Base-by-base conservation (phyloP, 1,284 basidiomycete genomes). In the Lignosus rhinocerotis region DNA sequence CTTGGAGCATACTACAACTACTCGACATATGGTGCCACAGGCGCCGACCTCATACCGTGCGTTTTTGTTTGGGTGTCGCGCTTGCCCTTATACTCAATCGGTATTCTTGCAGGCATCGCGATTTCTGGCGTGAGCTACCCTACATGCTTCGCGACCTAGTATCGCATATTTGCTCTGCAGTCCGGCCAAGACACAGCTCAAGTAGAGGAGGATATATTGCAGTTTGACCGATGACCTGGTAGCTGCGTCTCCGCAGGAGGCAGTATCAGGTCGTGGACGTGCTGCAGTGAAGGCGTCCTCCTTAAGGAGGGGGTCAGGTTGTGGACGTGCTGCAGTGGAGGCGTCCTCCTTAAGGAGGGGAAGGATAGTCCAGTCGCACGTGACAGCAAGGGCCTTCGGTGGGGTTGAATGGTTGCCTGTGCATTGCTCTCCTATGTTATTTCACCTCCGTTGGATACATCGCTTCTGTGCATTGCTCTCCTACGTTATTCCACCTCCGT, bases 41-140 rank as follows among this genome's bases (percentile, higher is more conserved):
- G 92, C 12, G 74, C 78, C 69, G 92, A 93, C 71, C 79, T 93
- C 52, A 86, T 93, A 70, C 91, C 90, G 88, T 92, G 70, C 69
- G 87, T 80, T 45, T 52, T 51, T 34, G 53, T 56, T 32, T 59
- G 33, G 58, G 61, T 19, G 56, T 56, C 49, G 32, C 60, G 34
- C 45, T 58, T 42, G 17, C 51, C 48, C 21, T 54, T 41, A 55
- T 39, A 57, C 49, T 53, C 36, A 55, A 4, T 10, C 44, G 19
- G 31, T 12, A 47, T 48, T 19, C 30, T 34, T 11, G 19, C 64
- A 93, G 91, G 60, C 91, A 93, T 73, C 88, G 90, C 46, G 90
- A 93, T 70, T 92, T 94, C 74, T 93, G 90, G 90, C 77, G 85
- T 72, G 92, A 94, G 73, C 87, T 93, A 5, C 92, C 92, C 4